Evolutionary conservation across 208 protist species (phyloP), one percentile per base, ranked within the genome.

Genomic region (Jaenimonas drosophilae): DNA sequence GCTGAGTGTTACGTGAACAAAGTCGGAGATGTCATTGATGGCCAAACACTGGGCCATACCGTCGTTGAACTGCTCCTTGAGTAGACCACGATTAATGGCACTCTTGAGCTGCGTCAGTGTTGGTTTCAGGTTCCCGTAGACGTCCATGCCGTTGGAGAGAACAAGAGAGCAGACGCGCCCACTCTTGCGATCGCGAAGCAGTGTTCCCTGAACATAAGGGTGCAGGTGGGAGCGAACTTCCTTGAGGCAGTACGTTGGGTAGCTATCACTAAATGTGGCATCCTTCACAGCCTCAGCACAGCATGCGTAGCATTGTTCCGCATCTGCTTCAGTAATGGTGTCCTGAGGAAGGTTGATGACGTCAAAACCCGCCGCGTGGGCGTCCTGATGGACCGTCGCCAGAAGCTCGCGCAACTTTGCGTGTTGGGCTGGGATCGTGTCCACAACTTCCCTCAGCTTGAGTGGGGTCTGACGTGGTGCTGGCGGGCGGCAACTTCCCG

Each of bases 1-100:
- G 55, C 65, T 88, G 33, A 91, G 64, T 21, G 73, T 88, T 38
- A 91, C 70, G 64, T 91, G 82, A 5, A 91, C 77, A 55, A 91
- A 82, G 50, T 87, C 77, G 20, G 68, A 73, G 0, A 88, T 63
- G 54, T 91, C 77, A 1, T 47, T 54, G 42, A 91, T 66, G 25
- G 51, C 44, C 29, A 81, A 49, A 52, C 74, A 88, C 6, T 65
- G 38, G 16, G 28, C 49, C 76, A 80, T 79, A 9, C 9, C 3
- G 49, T 28, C 34, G 32, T 43, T 47, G 39, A 56, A 43, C 28
- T 54, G 37, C 21, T 33, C 23, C 40, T 57, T 52, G 38, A 82
- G 57, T 49, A 72, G 33, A 11, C 75, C 71, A 25, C 75, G 61
- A 36, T 70, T 60, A 16, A 75, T 54, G 14, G 64, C 72, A 44